phyloP scores from a whole-genome alignment of 805 yeast genomes.

The Monosporozyma siamensis region DNA sequence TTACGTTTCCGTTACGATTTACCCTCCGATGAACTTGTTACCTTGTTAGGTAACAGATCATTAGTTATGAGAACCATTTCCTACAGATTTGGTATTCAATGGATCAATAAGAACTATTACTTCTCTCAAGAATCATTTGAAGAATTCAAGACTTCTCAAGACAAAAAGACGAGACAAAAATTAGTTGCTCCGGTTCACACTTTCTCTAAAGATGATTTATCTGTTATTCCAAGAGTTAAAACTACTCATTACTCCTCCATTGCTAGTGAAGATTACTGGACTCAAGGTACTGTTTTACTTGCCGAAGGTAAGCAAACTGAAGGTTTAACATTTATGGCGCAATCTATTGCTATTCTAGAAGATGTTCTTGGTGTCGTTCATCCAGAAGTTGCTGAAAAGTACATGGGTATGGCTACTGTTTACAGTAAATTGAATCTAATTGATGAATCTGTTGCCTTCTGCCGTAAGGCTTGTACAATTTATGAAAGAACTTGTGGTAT shows the following conservation, averaged over 20 bases:
- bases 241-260: conserved; percentile 57
- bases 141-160: conserved; percentile 22
- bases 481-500: conserved; percentile 74
- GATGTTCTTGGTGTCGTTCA: conserved; percentile 79
- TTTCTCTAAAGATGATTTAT: conserved; percentile 52
- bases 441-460: conserved; percentile 51
- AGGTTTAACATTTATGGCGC: conserved; percentile 57
- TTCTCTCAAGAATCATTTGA: conserved; percentile 35
- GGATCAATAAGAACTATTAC: conserved; percentile 40
- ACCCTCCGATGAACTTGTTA: conserved; percentile 39
- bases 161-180: conserved; percentile 32
- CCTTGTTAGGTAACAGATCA: conserved; percentile 32
- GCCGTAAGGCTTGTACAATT: conserved; percentile 61
- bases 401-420: conserved; percentile 54
- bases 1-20: conserved; percentile 57
- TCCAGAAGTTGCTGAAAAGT: conserved; percentile 65
- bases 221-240: conserved; percentile 69
- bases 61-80: conserved; percentile 61
- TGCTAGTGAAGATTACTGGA: conserved; percentile 67
- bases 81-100: conserved; percentile 76
- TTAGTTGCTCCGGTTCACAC: conserved; percentile 32
- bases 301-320: conserved; percentile 37
- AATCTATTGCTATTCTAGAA: conserved; percentile 64
- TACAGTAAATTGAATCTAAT: conserved; percentile 51
- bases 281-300: conserved; percentile 39